Evolutionary conservation across 148 eudicot species (phyloP), one percentile per base, ranked within the genome.

Genomic region (Fallopia convolvulus): DNA sequence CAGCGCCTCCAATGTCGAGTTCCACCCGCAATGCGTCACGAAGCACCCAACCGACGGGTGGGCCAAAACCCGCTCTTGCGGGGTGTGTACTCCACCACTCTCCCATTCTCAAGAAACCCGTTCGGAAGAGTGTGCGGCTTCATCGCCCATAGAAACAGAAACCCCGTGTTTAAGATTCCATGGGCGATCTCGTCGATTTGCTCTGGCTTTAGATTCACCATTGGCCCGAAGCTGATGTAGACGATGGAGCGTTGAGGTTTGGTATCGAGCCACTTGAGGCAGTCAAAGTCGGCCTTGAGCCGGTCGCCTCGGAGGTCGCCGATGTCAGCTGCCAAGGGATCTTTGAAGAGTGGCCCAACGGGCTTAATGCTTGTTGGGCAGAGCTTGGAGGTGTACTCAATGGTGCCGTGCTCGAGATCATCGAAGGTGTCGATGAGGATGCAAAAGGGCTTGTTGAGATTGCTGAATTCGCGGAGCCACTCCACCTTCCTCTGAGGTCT

Each of bases 21-120:
- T 93, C 98, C 98, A 93, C 0, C 98, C 98, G 56, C 98, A 93
- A 44, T 93, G 98, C 0, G 94, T 90, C 77, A 93, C 33, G 47
- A 93, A 93, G 49, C 98, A 93, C 0, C 90, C 91, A 0, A 87
- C 77, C 0, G 98, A 82, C 1, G 86, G 86, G 58, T 93, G 97
- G 1, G 85, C 86, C 58, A 93, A 75, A 0, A 92, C 93, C 74
- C 84, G 84, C 60, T 88, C 92, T 75, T 93, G 98, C 36, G 94
- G 91, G 61, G 85, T 76, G 85, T 76, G 85, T 90, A 93, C 15
- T 82, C 70, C 75, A 93, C 91, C 5, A 91, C 77, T 83, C 77
- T 86, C 33, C 92, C 98, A 23, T 79, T 73, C 6, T 91, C 90
- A 83, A 86, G 73, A 74, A 91, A 86, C 10, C 86, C 92, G 0